Base-by-base conservation (phyloP, 2,329 filamentous ascomycete species). In the Colletotrichum lini region DNA sequence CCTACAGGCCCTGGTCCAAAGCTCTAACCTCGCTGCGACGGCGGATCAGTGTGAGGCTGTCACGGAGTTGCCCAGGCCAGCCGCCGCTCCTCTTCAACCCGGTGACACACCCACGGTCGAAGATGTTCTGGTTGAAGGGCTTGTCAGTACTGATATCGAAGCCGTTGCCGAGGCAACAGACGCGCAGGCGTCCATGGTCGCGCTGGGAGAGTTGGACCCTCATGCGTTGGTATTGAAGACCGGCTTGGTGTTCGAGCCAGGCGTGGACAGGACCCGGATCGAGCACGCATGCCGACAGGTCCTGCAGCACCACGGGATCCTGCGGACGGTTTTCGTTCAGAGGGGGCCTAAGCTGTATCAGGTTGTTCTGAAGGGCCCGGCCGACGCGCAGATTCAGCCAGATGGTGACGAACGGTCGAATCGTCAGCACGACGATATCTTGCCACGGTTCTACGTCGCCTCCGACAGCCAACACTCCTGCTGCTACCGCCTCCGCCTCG, bases 131-230 rank as follows among this genome's bases (percentile, higher is more conserved):
- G 12, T 30, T 42, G 56, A 30, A 16, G 40, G 40, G 42, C 45
- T 59, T 45, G 15, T 12, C 21, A 21, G 18, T 6, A 4, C 6
- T 26, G 56, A 59, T 5, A 30, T 59, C 26, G 56, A 59, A 45
- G 56, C 56, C 42, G 38, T 42, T 42, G 21, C 40, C 15, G 56
- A 59, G 26, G 56, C 56, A 15, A 59, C 56, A 59, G 56, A 59
- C 56, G 56, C 56, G 21, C 56, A 59, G 15, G 56, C 56, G 21
- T 45, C 56, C 1, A 59, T 59, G 56, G 40, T 59, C 15, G 56
- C 56, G 10, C 56, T 59, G 38, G 56, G 56, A 3, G 56, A 59
- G 38, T 23, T 59, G 16, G 56, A 59, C 12, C 56, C 18, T 7
- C 13, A 59, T 2, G 56, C 56, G 8, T 59, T 59, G 21, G 38